These are phyloP conservation scores for Phytophthora cryptogea DNA, from an alignment of 352 stramenopile species.

Conservation along the genomic window DNA sequence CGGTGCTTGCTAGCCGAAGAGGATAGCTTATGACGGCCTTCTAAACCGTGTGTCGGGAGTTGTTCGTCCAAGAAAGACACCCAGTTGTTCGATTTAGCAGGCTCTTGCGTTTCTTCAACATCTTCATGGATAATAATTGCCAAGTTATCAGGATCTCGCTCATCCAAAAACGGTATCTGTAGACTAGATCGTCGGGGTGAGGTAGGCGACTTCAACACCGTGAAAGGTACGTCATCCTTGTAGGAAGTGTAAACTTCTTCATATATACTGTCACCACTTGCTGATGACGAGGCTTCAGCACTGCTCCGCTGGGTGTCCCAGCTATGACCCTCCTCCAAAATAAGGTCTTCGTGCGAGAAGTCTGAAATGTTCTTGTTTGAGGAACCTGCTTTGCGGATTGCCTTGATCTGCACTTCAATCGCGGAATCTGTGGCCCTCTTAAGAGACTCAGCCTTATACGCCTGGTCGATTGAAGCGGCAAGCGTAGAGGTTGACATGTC, in stretches of 20 bases:
- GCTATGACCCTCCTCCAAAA: conserved; percentile 13
- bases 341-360: conserved; percentile 12
- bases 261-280: conserved; percentile 45
- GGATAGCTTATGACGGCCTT: conserved; percentile 13
- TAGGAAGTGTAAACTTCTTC: conserved; percentile 54
- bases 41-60: conserved; percentile 27
- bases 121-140: conserved; percentile 36
- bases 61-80: conserved; percentile 56
- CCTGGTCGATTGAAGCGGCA: conserved; percentile 59
- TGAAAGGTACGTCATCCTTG: conserved; percentile 68
- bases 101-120: conserved; percentile 7
- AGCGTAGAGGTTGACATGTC: conserved; percentile 49
- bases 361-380: conserved; percentile 14
- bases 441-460: conserved; percentile 74
- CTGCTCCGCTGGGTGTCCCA: conserved; percentile 29
- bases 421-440: conserved; percentile 60
- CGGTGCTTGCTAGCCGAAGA: conserved; percentile 27
- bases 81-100: conserved; percentile 34
- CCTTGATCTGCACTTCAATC: conserved; percentile 65
- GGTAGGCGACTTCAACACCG: conserved; percentile 54
- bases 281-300: conserved; percentile 23
- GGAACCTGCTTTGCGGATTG: conserved; percentile 25
- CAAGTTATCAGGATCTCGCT: conserved; percentile 17
- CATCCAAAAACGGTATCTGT: conserved; percentile 12
- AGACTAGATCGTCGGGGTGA: conserved; percentile 2